Evolutionary conservation across 2,329 filamentous ascomycete species (phyloP).

Genomic region (Trichoderma atroviride): DNA sequence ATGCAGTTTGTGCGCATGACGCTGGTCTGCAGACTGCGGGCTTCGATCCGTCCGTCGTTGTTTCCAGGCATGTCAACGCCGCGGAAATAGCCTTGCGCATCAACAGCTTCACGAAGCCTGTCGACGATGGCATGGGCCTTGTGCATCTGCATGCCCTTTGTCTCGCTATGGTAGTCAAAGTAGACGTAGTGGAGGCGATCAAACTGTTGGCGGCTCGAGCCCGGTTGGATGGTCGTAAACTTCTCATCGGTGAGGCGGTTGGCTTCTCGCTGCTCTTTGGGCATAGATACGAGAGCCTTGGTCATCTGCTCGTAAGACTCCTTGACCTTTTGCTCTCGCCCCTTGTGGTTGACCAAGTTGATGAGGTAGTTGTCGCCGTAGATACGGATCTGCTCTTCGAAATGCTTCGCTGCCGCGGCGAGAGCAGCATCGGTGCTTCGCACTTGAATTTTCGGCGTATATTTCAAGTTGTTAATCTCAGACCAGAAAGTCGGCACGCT

Average conservation of each 20-base stretch:
- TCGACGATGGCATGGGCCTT: slow-evolving; percentile 86
- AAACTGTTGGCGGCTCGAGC: slow-evolving; percentile 62
- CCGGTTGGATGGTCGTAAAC: slow-evolving; percentile 74
- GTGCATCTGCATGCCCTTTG: slow-evolving; percentile 92
- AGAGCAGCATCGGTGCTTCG: slow-evolving; percentile 80
- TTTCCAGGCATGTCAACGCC: slow-evolving; percentile 82
- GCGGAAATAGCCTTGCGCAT: slow-evolving; percentile 87
- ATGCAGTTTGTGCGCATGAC: slow-evolving; percentile 98
- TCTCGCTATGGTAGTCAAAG: slow-evolving; percentile 98
- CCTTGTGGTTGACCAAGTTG: slow-evolving; percentile 95
- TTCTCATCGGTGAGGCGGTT: slow-evolving; percentile 75
- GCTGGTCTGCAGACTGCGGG: slow-evolving; percentile 78
- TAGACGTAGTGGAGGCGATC: slow-evolving; percentile 94
- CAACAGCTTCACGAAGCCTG: slow-evolving; percentile 73
- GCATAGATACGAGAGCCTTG: slow-evolving; percentile 69
- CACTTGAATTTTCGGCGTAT: slow-evolving; percentile 87
- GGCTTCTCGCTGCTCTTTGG: slow-evolving; percentile 65
- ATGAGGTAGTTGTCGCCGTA: slow-evolving; percentile 98
- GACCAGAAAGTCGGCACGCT: slow-evolving; percentile 97
- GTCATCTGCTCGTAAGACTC: slow-evolving; percentile 92
- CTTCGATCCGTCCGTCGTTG: slow-evolving; percentile 71
- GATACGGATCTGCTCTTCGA: slow-evolving; percentile 86
- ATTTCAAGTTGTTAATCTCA: slow-evolving; percentile 90
- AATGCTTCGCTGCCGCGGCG: slow-evolving; percentile 80
- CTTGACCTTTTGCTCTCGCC: slow-evolving; percentile 86